phyloP scores from a whole-genome alignment of 225 moss, liverwort and hornwort species.

The Pseudoscleropodium purum region DNA sequence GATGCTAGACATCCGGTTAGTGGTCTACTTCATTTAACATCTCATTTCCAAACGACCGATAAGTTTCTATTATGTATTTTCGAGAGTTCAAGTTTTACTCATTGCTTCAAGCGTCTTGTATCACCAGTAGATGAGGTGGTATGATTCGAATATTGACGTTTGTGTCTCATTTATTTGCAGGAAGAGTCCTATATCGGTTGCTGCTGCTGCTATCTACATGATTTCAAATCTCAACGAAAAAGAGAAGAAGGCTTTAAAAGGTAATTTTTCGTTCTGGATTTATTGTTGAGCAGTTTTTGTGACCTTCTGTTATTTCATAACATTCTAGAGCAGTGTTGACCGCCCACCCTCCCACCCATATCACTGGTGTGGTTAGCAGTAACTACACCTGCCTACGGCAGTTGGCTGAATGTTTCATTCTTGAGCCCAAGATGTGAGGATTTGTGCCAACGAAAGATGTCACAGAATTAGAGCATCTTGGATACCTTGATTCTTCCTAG shows the following conservation, averaged over 20 bases:
- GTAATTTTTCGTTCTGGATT: constrained; percentile 10
- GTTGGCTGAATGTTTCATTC: background rate
- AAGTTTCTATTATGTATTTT: background rate
- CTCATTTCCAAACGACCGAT: background rate
- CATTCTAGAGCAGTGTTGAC: background rate
- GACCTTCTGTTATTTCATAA: background rate
- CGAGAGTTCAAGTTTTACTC: background rate
- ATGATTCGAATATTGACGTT: background rate
- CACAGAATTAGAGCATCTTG: background rate
- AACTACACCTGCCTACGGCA: background rate
- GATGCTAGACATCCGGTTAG: constrained; percentile 74
- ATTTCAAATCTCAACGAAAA: constrained; percentile 74
- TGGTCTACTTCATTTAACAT: background rate
- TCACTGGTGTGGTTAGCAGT: background rate
- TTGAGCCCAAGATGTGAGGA: background rate
- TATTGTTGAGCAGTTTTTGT: background rate
- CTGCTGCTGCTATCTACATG: constrained; percentile 90
- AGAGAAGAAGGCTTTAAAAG: constrained; percentile 76
- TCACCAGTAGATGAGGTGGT: background rate
- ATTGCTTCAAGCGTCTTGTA: background rate
- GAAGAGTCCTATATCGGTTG: constrained; percentile 85
- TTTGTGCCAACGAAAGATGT: background rate
- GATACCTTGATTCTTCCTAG: background rate
- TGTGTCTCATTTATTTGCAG: constrained; percentile 16
- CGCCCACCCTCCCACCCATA: background rate